Evolutionary conservation across 192 early-diverging fungal genomes (phyloP).

Genomic region (Gryganskiella cystojenkinii): DNA sequence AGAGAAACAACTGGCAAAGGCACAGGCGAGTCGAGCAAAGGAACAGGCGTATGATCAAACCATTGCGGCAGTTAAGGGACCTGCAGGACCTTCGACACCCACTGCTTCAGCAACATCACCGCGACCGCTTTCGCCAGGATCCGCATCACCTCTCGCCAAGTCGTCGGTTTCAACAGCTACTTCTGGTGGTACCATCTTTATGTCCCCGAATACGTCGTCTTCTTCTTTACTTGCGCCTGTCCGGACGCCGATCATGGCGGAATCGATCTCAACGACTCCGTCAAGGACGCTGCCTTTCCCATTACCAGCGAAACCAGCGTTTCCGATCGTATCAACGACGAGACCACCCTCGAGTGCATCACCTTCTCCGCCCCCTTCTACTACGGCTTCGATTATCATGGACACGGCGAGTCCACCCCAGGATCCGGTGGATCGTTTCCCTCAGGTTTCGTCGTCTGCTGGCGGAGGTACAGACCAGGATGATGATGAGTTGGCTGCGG

Average conservation of each 20-base stretch:
- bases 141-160: neutral
- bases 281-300: slow-evolving; percentile 24
- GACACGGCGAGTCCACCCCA: neutral
- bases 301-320: slow-evolving; percentile 38
- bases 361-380: slow-evolving; percentile 16
- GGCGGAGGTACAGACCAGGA: neutral
- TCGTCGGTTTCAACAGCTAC: too few relatives aligned
- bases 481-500: slow-evolving; percentile 3
- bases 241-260: neutral
- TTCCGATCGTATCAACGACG: slow-evolving; percentile 31
- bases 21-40: slow-evolving; percentile 15
- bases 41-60: slow-evolving; percentile 48
- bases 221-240: too few relatives aligned
- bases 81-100: neutral
- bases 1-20: slow-evolving; percentile 30
- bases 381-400: neutral
- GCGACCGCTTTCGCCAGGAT: neutral
- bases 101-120: neutral
- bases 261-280: slow-evolving; percentile 5
- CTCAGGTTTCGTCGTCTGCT: slow-evolving; percentile 37
- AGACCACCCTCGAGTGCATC: slow-evolving; percentile 1
- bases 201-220: too few relatives aligned
- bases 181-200: too few relatives aligned
- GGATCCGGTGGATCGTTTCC: slow-evolving; percentile 28
- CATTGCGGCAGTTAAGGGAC: slow-evolving; percentile 19